These are phyloP conservation scores for Mucor piriformis DNA, from an alignment of 371 early-diverging fungal species.

Conservation along the genomic window DNA sequence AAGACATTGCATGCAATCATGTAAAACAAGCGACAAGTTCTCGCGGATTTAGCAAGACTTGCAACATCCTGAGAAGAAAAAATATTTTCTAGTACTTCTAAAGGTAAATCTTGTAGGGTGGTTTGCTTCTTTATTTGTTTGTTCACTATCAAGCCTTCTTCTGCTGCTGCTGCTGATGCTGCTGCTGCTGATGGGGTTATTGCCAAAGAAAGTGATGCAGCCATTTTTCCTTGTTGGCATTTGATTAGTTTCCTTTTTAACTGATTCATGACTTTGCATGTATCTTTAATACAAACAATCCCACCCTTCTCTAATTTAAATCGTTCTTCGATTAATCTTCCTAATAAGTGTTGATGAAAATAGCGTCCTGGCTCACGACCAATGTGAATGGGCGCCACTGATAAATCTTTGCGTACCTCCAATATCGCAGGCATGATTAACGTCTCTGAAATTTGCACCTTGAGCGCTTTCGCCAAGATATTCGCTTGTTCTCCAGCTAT, in stretches of 20 bases:
- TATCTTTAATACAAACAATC: slow-evolving; percentile 17
- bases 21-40: slow-evolving; percentile 33
- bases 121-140: neutral
- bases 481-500: slow-evolving; percentile 29
- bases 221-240: slow-evolving; percentile 28
- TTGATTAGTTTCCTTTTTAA: slow-evolving; percentile 31
- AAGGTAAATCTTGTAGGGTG: slow-evolving; percentile 22
- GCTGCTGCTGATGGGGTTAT: too few species aligned
- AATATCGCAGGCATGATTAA: slow-evolving; percentile 46
- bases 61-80: slow-evolving; percentile 24
- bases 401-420: slow-evolving; percentile 18
- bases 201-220: neutral
- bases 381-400: slow-evolving; percentile 26
- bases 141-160: neutral
- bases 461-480: slow-evolving; percentile 30
- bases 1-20: slow-evolving; percentile 32
- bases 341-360: slow-evolving; percentile 26
- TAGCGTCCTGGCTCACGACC: slow-evolving; percentile 43
- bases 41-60: slow-evolving; percentile 22
- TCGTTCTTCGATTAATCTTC: slow-evolving; percentile 24
- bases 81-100: slow-evolving; percentile 35
- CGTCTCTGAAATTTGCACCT: slow-evolving; percentile 32
- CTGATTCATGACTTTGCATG: slow-evolving; percentile 23
- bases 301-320: slow-evolving; percentile 27
- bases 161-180: neutral